These are phyloP conservation scores for Microcos paniculata DNA, from an alignment of 345 rosid genomes.

Conservation along the genomic window DNA sequence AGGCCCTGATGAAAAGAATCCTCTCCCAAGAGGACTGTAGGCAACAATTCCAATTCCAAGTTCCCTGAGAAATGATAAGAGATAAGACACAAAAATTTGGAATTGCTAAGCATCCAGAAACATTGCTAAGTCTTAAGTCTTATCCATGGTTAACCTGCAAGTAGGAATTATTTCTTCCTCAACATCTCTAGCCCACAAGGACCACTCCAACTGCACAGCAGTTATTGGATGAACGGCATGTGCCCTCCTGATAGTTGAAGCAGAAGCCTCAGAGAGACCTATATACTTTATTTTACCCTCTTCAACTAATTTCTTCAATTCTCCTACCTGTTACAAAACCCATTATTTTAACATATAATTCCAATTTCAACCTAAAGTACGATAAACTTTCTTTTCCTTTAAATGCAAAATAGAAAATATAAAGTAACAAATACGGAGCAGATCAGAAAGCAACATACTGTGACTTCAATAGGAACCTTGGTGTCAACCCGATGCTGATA, in stretches of 20 bases:
- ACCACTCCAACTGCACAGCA: constrained; percentile 76
- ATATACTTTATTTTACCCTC: constrained; percentile 74
- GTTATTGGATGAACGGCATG: constrained; percentile 77
- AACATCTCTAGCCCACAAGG: constrained; percentile 74
- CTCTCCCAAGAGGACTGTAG: constrained; percentile 64
- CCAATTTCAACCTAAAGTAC: no score
- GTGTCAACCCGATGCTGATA: constrained; percentile 51
- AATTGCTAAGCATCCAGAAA: neutral
- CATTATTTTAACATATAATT: no score
- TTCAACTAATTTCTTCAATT: constrained; percentile 63
- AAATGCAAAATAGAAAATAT: neutral
- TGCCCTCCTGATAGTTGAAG: constrained; percentile 75
- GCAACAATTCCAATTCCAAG: constrained; percentile 74
- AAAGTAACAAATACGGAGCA: neutral
- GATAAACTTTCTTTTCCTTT: neutral
- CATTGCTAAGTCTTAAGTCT: neutral
- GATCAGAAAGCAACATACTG: constrained; percentile 22
- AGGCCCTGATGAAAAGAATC: constrained; percentile 58
- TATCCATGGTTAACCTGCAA: neutral
- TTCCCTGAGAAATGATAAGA: constrained; percentile 37
- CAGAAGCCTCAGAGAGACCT: constrained; percentile 73
- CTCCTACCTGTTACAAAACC: constrained; percentile 25
- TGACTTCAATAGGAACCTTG: constrained; percentile 45
- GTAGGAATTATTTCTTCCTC: constrained; percentile 41
- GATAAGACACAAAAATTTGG: neutral